phyloP scores from a whole-genome alignment of 805 yeast species.

The Tanozyma kutaoensis region DNA sequence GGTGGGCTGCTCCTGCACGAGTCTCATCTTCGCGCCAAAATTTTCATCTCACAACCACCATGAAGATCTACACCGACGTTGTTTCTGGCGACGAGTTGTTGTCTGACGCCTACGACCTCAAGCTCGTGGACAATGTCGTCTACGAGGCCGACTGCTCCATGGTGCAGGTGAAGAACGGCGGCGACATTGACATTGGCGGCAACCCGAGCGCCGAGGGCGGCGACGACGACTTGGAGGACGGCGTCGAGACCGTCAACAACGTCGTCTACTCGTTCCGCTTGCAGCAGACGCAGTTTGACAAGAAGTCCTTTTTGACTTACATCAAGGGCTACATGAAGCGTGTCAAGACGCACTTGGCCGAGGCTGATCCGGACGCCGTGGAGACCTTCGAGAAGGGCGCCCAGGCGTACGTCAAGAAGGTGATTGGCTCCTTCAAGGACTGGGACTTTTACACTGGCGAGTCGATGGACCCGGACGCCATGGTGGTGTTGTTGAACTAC shows the following conservation, averaged over 20 bases:
- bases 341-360: slow-evolving; percentile 84
- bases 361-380: slow-evolving; percentile 77
- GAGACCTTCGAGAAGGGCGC: slow-evolving; percentile 96
- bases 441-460: slow-evolving; percentile 99
- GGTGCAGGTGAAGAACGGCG: slow-evolving; percentile 74
- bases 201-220: slow-evolving; percentile 98
- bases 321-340: slow-evolving; percentile 98
- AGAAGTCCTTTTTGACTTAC: slow-evolving; percentile 93
- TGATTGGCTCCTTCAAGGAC: slow-evolving; percentile 90
- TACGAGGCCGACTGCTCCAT: slow-evolving; percentile 94
- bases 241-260: slow-evolving; percentile 89
- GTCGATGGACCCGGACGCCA: slow-evolving; percentile 99
- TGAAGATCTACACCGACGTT: slow-evolving; percentile 49
- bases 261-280: slow-evolving; percentile 97
- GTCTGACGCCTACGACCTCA: slow-evolving; percentile 93
- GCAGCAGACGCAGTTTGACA: slow-evolving; percentile 92
- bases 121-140: slow-evolving; percentile 78
- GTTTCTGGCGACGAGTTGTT: slow-evolving; percentile 90
- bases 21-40: no score
- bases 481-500: slow-evolving; percentile 97
- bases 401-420: slow-evolving; percentile 89
- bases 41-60: no score
- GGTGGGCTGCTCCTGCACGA: no score
- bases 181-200: slow-evolving; percentile 96
- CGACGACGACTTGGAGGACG: slow-evolving; percentile 65